A percentile compares a stretch with the other conserved stretches of the same genome.
These are phyloP conservation scores for Helenozyma baotianmanensis DNA, from an alignment of 805 yeast species.

Conservation along the genomic window DNA sequence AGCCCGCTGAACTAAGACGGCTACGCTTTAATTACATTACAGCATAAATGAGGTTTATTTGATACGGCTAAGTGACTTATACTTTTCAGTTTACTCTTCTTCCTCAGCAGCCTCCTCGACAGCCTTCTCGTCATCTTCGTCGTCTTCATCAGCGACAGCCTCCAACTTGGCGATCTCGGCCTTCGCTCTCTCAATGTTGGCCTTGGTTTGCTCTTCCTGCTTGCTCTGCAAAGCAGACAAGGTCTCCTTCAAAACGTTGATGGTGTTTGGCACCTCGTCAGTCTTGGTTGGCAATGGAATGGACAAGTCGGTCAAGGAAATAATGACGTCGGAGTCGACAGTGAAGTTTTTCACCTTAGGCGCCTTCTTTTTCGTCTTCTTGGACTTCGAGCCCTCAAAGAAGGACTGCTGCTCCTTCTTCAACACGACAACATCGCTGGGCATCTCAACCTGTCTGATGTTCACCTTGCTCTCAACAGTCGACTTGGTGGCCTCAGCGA, in stretches of 20 bases:
- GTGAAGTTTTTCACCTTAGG: constrained; percentile 54
- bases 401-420: constrained; percentile 58
- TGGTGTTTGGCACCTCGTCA: constrained; percentile 64
- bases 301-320: constrained; percentile 69
- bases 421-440: constrained; percentile 60
- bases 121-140: constrained; percentile 43
- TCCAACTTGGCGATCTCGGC: constrained; percentile 69
- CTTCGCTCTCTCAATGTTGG: constrained; percentile 71
- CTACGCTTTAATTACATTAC: too few relatives aligned
- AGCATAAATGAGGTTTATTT: too few relatives aligned
- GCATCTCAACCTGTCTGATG: constrained; percentile 53
- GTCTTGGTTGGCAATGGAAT: constrained; percentile 73
- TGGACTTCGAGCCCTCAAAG: constrained; percentile 45
- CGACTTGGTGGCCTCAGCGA: constrained; percentile 22
- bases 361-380: constrained; percentile 44
- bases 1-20: too few relatives aligned
- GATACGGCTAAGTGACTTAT: too few relatives aligned
- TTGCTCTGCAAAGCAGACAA: constrained; percentile 60
- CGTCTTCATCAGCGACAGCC: constrained; percentile 29
- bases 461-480: constrained; percentile 19
- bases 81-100: too few relatives aligned
- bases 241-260: constrained; percentile 67
- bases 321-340: constrained; percentile 76
- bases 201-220: constrained; percentile 78
- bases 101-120: constrained; percentile 34